Evolutionary conservation across 176 grass and related monocot genomes (phyloP).

Genomic region (Guadua angustifolia): DNA sequence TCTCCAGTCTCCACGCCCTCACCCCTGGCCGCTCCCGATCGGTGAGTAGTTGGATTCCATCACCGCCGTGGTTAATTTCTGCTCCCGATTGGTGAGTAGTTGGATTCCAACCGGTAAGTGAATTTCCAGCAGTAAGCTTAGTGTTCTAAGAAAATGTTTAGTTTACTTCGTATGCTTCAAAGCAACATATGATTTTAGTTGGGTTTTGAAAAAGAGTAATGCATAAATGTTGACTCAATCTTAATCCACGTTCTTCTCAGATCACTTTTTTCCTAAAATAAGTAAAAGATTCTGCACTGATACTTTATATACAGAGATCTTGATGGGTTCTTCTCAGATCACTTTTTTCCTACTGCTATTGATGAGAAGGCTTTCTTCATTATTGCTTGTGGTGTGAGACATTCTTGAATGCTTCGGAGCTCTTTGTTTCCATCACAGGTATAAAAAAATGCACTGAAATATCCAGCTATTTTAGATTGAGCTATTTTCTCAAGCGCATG

Average conservation of each 20-base stretch:
- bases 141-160: slow-evolving; percentile 4
- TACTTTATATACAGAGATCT: not conserved
- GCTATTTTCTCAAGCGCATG: too few relatives aligned
- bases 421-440: too few relatives aligned
- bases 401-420: too few relatives aligned
- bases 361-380: slow-evolving; percentile 1
- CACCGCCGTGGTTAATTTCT: too few relatives aligned
- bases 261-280: too few relatives aligned
- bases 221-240: not conserved
- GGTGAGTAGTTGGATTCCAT: too few relatives aligned
- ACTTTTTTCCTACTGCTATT: slow-evolving; percentile 26
- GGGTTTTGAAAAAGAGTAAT: not conserved
- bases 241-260: not conserved
- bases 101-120: slow-evolving; percentile 70
- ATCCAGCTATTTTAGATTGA: too few relatives aligned
- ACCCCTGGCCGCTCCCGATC: too few relatives aligned
- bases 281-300: not conserved
- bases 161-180: slow-evolving; percentile 7
- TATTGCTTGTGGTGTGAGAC: slow-evolving; percentile 7
- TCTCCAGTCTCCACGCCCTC: too few relatives aligned
- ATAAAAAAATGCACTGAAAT: too few relatives aligned
- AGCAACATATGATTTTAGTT: slow-evolving; percentile 9
- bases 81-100: too few relatives aligned
- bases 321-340: slow-evolving; percentile 35
- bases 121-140: slow-evolving; percentile 8